These are phyloP conservation scores for Ashbya aceris DNA, from an alignment of 1,139 yeast genomes.

Conservation along the genomic window DNA sequence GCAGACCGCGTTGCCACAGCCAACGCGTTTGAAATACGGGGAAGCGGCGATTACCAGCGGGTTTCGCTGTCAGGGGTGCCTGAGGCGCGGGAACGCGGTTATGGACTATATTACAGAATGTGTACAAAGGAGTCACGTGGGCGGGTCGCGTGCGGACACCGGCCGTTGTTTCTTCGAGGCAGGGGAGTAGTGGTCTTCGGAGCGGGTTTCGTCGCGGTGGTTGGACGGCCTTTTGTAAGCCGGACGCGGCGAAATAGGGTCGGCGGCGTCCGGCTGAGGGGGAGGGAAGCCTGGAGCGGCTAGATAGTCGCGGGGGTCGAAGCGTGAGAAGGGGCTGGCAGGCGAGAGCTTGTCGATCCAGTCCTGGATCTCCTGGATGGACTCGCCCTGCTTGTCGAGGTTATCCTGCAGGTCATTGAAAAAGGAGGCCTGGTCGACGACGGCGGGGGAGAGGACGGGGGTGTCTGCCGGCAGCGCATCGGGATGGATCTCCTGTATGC, in stretches of 20 bases:
- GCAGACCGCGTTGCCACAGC: not conserved
- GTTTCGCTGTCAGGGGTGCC: no score
- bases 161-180: no score
- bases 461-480: constrained; percentile 11
- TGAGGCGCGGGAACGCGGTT: no score
- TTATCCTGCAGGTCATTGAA: constrained; percentile 21
- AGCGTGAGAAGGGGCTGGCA: constrained; percentile 1
- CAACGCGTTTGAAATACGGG: no score
- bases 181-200: no score
- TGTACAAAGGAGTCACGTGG: no score
- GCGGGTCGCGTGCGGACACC: no score
- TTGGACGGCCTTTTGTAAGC: no score
- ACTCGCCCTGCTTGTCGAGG: constrained; percentile 27
- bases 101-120: no score
- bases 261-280: not conserved
- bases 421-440: constrained; percentile 9
- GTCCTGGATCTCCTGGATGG: constrained; percentile 18
- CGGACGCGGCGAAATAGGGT: not conserved
- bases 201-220: no score
- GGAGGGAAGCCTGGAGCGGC: not conserved
- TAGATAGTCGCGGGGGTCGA: constrained; percentile 3
- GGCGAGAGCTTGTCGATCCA: constrained; percentile 13
- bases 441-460: constrained; percentile 3
- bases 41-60: no score
- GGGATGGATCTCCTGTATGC: not conserved